Evolutionary conservation across 768 basidiomycete species (phyloP).

Genomic region (Cystofilobasidium ferigula): DNA sequence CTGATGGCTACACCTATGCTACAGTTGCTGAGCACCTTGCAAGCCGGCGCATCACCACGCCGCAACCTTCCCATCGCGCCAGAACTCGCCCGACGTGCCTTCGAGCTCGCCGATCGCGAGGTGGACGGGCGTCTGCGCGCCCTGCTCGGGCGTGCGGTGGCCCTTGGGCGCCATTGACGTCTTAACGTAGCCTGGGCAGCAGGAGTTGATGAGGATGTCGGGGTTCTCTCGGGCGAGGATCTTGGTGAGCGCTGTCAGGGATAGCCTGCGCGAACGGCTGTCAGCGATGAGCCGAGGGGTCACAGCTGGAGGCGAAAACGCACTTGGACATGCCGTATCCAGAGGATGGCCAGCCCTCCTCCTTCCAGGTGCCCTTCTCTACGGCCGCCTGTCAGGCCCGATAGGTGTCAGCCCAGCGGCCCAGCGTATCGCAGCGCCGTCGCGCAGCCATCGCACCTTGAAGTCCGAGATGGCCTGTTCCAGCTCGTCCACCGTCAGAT

Average conservation of each 20-base stretch:
- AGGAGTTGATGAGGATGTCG: slow-evolving; percentile 27
- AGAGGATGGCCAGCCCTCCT: slow-evolving; percentile 29
- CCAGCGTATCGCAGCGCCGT: background rate
- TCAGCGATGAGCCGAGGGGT: background rate
- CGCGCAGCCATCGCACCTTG: slow-evolving; percentile 10
- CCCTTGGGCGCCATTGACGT: slow-evolving; percentile 26
- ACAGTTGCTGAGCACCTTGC: too few species aligned
- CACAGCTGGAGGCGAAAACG: background rate
- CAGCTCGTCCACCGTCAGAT: slow-evolving; percentile 19
- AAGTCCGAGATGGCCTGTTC: slow-evolving; percentile 28
- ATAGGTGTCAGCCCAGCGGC: background rate
- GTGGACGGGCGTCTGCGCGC: slow-evolving; percentile 29
- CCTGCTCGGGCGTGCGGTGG: slow-evolving; percentile 26
- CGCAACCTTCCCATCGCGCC: slow-evolving; percentile 27
- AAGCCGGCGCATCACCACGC: slow-evolving; percentile 9
- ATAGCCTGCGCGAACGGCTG: background rate
- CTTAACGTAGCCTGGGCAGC: slow-evolving; percentile 31
- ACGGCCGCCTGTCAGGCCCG: slow-evolving; percentile 12
- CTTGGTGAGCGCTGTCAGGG: slow-evolving; percentile 27
- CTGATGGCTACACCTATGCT: too few species aligned
- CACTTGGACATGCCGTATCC: slow-evolving; percentile 29
- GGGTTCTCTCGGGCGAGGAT: slow-evolving; percentile 25
- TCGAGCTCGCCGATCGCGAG: slow-evolving; percentile 28
- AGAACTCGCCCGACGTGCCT: slow-evolving; percentile 29
- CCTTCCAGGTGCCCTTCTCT: slow-evolving; percentile 23